Evolutionary conservation across 2,329 filamentous ascomycete genomes (phyloP).

Genomic region (Colletotrichum shisoi): DNA sequence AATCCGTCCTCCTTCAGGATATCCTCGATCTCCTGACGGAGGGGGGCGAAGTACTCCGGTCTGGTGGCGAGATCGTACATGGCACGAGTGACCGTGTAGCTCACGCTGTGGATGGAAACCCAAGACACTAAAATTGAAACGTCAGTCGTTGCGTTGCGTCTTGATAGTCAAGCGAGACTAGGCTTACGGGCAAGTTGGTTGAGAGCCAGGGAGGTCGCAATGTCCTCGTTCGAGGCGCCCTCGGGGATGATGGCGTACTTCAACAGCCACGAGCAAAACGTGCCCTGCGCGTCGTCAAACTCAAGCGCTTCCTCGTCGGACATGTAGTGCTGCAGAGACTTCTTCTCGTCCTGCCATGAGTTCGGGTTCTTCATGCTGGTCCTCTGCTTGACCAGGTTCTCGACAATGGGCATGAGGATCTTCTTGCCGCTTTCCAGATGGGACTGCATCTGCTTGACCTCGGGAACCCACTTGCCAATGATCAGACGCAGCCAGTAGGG

Average conservation of each 20-base stretch:
- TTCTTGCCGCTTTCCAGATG: constrained; percentile 25
- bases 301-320: constrained; percentile 21
- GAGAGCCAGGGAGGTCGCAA: constrained; percentile 21
- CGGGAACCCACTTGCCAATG: constrained; percentile 27
- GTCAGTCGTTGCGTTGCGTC: neutral
- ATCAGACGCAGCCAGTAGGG: constrained; percentile 26
- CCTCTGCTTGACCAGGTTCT: constrained; percentile 24
- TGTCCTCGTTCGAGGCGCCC: constrained; percentile 17
- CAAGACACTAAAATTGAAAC: neutral
- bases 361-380: neutral
- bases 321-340: constrained; percentile 24
- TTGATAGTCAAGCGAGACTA: neutral
- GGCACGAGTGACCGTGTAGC: constrained; percentile 44
- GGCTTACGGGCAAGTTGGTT: constrained; percentile 5
- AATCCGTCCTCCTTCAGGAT: constrained; percentile 49
- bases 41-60: constrained; percentile 51
- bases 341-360: constrained; percentile 19
- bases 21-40: constrained; percentile 54
- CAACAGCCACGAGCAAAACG: constrained; percentile 25
- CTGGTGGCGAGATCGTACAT: constrained; percentile 52
- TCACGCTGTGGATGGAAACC: constrained; percentile 28
- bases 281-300: constrained; percentile 28
- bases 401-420: constrained; percentile 26
- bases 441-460: constrained; percentile 28
- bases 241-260: constrained; percentile 27